Evolutionary conservation across 129 eudicot genomes (phyloP).

Genomic region (Helianthus annuus): DNA sequence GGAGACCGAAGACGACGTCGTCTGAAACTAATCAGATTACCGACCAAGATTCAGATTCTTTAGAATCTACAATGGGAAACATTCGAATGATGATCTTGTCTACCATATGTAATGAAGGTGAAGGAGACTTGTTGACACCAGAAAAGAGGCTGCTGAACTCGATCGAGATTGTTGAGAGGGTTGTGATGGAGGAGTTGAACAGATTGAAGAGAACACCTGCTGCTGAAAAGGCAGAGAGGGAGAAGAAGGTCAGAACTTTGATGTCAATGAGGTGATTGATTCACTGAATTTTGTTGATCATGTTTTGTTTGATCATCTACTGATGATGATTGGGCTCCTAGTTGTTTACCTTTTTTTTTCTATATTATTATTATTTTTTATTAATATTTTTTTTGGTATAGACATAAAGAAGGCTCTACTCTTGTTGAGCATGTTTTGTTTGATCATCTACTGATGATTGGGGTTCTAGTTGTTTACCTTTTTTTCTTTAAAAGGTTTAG

Average conservation of each 20-base stretch:
- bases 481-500: neutral
- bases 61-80: constrained; percentile 41
- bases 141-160: constrained; percentile 76
- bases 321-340: constrained; percentile 25
- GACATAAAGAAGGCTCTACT: no score
- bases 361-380: neutral
- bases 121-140: constrained; percentile 56
- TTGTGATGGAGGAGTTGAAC: constrained; percentile 63
- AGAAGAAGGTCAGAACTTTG: constrained; percentile 58
- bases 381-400: no score
- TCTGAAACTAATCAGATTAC: no score
- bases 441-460: constrained; percentile 36
- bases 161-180: constrained; percentile 74
- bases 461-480: constrained; percentile 17
- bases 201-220: constrained; percentile 61
- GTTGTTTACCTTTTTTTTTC: neutral
- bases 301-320: constrained; percentile 28
- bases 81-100: constrained; percentile 45
- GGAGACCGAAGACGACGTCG: no score
- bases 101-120: constrained; percentile 31
- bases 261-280: constrained; percentile 53
- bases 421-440: neutral
- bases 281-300: neutral
- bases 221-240: constrained; percentile 77
- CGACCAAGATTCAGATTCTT: no score